Evolutionary conservation across 768 basidiomycete species (phyloP).

Genomic region (Mycena amicta): DNA sequence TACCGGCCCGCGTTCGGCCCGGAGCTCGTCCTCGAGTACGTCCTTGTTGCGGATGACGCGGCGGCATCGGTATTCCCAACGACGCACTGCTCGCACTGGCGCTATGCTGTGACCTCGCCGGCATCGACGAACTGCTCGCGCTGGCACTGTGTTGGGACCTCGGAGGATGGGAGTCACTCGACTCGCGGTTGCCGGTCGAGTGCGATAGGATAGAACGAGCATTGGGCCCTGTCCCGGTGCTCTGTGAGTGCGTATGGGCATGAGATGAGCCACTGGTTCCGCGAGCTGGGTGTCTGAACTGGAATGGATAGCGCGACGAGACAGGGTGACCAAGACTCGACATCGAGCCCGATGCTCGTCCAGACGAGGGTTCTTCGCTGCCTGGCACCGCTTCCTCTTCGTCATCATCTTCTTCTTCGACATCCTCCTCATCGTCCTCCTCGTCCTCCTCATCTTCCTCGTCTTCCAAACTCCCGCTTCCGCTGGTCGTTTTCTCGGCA

Average conservation of each 20-base stretch:
- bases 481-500: constrained; percentile 37
- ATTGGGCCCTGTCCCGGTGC: background rate
- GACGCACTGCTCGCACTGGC: constrained; percentile 24
- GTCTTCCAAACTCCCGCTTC: constrained; percentile 31
- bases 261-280: constrained; percentile 47
- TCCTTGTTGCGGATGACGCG: constrained; percentile 31
- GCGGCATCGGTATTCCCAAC: constrained; percentile 44
- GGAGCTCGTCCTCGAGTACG: constrained; percentile 21
- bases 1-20: constrained; percentile 29
- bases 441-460: constrained; percentile 48
- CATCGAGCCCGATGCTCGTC: constrained; percentile 78
- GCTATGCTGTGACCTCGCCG: constrained; percentile 39
- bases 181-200: constrained; percentile 66
- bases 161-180: constrained; percentile 61
- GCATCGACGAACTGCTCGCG: constrained; percentile 28
- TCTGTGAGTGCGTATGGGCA: constrained; percentile 35
- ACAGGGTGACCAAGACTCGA: constrained; percentile 83
- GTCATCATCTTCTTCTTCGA: constrained; percentile 31
- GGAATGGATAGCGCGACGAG: constrained; percentile 69
- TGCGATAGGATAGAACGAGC: constrained; percentile 47
- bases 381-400: constrained; percentile 35
- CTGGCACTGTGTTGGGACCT: constrained; percentile 36
- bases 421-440: constrained; percentile 41
- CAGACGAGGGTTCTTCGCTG: constrained; percentile 54
- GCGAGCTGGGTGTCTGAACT: constrained; percentile 55